Conservation (phyloP, 2,329 filamentous ascomycete species). For the Aspergillus oerlinghausenensis region DNA sequence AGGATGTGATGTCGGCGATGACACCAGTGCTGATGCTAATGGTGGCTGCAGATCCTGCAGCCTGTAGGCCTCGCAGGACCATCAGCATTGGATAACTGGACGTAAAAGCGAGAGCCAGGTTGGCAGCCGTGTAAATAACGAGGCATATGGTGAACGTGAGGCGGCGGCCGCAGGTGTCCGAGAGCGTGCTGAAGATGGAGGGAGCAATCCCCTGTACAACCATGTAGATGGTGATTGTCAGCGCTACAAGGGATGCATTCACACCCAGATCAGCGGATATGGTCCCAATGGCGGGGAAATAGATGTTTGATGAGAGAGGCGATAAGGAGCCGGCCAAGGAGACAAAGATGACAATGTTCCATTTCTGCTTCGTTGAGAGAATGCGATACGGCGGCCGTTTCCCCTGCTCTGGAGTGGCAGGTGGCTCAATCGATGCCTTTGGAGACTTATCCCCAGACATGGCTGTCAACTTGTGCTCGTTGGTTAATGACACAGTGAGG, state of each 20-base stretch:
- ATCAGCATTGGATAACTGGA: slow-evolving; percentile 7
- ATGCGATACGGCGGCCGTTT: too few relatives aligned
- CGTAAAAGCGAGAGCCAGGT: slow-evolving; percentile 39
- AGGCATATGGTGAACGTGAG: slow-evolving; percentile 45
- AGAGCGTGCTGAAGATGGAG: slow-evolving; percentile 46
- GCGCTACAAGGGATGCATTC: slow-evolving; percentile 25
- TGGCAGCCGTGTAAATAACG: slow-evolving; percentile 45
- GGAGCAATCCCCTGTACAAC: slow-evolving; percentile 50
- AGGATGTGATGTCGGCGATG: slow-evolving; percentile 38
- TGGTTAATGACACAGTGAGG: too few relatives aligned
- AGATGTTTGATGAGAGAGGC: slow-evolving; percentile 44
- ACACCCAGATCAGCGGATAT: slow-evolving; percentile 23
- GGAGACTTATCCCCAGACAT: too few relatives aligned
- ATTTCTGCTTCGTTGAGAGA: slow-evolving; percentile 32
- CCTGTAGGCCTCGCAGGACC: slow-evolving; percentile 6
- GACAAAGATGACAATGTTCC: slow-evolving; percentile 37
- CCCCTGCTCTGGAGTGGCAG: too few relatives aligned
- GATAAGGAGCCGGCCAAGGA: slow-evolving; percentile 41
- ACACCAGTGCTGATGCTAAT: slow-evolving; percentile 32
- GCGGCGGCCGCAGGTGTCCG: slow-evolving; percentile 45
- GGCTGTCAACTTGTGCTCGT: too few relatives aligned
- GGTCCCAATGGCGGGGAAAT: slow-evolving; percentile 39
- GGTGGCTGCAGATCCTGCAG: slow-evolving; percentile 6
- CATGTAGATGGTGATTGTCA: slow-evolving; percentile 45
- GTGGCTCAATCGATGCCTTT: too few relatives aligned